These are phyloP conservation scores for Balansia obtecta DNA, from an alignment of 2,329 filamentous ascomycete genomes.

Conservation along the genomic window DNA sequence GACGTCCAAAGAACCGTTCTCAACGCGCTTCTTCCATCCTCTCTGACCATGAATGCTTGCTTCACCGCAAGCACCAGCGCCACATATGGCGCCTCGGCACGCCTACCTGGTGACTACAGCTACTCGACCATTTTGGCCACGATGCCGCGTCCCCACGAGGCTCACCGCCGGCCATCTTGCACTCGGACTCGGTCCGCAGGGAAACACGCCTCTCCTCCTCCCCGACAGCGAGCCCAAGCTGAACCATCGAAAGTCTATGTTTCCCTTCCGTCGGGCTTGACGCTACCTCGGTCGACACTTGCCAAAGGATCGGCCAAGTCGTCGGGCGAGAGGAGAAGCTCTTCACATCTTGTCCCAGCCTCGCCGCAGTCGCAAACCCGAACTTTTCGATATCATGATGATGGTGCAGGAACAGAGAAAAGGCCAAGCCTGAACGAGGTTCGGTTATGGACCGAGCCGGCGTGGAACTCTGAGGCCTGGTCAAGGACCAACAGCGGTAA, in stretches of 20 bases:
- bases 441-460: neutral
- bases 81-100: neutral
- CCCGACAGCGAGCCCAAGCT: neutral
- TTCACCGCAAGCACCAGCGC: neutral
- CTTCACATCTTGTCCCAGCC: neutral
- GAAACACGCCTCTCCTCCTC: neutral
- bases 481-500: neutral
- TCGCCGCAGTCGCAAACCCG: neutral
- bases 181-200: neutral
- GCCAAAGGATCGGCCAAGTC: neutral
- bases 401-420: neutral
- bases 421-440: neutral
- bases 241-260: neutral
- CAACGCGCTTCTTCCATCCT: neutral
- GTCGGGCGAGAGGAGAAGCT: neutral
- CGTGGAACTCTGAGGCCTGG: neutral
- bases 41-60: neutral
- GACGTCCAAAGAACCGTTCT: neutral
- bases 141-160: neutral
- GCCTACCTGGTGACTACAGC: neutral
- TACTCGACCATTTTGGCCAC: neutral
- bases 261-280: neutral
- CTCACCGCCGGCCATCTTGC: neutral
- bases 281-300: neutral
- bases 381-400: neutral